Evolutionary conservation across 2,329 filamentous ascomycete species (phyloP).

Genomic region (Dryadomyces quercivorus): DNA sequence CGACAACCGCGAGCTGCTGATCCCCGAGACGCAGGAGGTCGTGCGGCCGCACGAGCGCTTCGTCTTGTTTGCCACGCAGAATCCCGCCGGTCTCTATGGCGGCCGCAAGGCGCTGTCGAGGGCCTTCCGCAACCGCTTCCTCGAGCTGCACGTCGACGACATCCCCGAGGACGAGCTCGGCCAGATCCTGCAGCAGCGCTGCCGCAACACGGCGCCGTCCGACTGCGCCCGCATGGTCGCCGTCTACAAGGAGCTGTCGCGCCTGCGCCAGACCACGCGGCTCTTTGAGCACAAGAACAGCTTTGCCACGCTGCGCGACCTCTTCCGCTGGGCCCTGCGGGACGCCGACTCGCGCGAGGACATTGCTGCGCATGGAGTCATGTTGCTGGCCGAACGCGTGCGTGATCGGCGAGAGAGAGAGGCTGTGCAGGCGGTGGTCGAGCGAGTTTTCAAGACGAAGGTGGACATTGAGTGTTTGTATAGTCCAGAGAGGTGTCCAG

Average conservation of each 20-base stretch:
- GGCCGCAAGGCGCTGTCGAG: conserved; percentile 86
- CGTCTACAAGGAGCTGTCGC: conserved; percentile 86
- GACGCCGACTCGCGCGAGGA: conserved; percentile 77
- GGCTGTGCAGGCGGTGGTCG: conserved; percentile 78
- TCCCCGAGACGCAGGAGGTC: conserved; percentile 92
- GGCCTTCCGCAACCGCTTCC: conserved; percentile 91
- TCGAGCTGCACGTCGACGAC: conserved; percentile 95
- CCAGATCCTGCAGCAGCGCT: conserved; percentile 78
- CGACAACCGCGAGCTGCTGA: conserved; percentile 88
- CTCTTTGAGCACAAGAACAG: conserved; percentile 96
- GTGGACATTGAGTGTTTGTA: conserved; percentile 70
- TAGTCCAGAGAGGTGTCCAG: conserved; percentile 39
- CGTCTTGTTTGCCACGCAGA: conserved; percentile 96
- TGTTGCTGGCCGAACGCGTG: conserved; percentile 90
- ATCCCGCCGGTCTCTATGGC: conserved; percentile 89
- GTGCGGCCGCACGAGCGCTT: conserved; percentile 89
- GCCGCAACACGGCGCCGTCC: conserved; percentile 74
- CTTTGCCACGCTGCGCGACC: conserved; percentile 88
- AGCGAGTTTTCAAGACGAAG: conserved; percentile 76
- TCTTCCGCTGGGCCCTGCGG: conserved; percentile 89
- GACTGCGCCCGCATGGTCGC: conserved; percentile 85
- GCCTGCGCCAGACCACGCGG: conserved; percentile 77
- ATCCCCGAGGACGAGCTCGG: conserved; percentile 92
- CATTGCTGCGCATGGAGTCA: conserved; percentile 84
- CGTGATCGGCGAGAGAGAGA: conserved; percentile 77